phyloP scores from a whole-genome alignment of 108 stramenopile genomes.

The Stephanodiscus triporus region DNA sequence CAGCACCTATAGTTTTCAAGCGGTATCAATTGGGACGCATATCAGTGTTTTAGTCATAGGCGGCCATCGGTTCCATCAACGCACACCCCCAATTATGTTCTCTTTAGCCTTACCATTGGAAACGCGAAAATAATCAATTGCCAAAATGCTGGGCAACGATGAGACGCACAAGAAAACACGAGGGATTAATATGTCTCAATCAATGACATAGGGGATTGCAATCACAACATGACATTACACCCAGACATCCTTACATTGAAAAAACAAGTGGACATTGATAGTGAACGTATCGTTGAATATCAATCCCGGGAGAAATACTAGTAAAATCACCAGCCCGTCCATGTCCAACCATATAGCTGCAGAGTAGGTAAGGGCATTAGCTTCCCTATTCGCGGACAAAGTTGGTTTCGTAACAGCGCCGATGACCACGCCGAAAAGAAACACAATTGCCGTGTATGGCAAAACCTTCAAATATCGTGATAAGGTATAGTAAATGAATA shows the following conservation, averaged over 20 bases:
- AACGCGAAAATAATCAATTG: constrained; percentile 89
- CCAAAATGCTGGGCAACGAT: constrained; percentile 11
- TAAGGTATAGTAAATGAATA: constrained; percentile 27
- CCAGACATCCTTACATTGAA: not conserved
- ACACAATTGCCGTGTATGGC: constrained; percentile 40
- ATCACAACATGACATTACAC: no score
- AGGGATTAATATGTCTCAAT: no score
- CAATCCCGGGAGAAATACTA: constrained; percentile 49
- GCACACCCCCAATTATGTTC: no score
- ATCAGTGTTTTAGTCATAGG: not conserved
- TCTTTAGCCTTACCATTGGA: constrained; percentile 66
- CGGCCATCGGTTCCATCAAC: constrained; percentile 50
- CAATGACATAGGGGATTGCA: no score
- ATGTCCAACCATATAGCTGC: constrained; percentile 31
- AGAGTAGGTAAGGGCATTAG: constrained; percentile 40
- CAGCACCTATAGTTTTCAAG: not conserved
- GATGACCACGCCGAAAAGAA: constrained; percentile 28
- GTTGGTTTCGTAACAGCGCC: constrained; percentile 4
- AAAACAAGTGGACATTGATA: constrained; percentile 75
- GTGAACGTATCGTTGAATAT: constrained; percentile 49
- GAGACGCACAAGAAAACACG: no score
- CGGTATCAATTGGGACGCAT: not conserved
- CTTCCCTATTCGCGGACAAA: not conserved
- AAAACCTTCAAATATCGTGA: constrained; percentile 19
- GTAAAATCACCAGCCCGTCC: constrained; percentile 31